Conservation (phyloP, 495 filamentous ascomycete genomes). For the Aspergillus incahuasiensis region DNA sequence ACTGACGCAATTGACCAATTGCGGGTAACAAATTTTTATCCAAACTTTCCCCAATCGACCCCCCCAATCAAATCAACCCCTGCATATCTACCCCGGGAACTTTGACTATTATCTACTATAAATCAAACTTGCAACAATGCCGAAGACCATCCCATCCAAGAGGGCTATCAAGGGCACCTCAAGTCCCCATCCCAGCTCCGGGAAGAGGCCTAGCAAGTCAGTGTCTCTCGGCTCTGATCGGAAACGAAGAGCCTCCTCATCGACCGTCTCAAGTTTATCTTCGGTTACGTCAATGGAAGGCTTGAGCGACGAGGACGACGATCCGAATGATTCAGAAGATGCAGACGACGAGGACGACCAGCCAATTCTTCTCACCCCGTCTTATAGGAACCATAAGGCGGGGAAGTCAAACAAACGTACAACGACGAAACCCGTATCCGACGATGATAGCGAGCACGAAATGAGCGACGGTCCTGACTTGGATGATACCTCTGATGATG, state of each 20-base stretch:
- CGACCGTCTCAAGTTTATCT: constrained; percentile 42
- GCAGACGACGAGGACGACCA: constrained; percentile 50
- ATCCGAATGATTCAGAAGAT: constrained; percentile 41
- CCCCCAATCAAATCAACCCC: no score
- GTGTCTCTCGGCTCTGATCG: constrained; percentile 25
- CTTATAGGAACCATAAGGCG: constrained; percentile 45
- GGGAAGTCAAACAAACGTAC: constrained; percentile 32
- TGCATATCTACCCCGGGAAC: not conserved
- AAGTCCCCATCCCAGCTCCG: constrained; percentile 13
- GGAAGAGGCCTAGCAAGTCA: constrained; percentile 26
- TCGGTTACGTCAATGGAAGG: constrained; percentile 38
- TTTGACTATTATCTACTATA: not conserved
- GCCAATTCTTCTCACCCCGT: constrained; percentile 48
- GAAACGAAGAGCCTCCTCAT: constrained; percentile 37
- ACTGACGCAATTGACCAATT: constrained; percentile 22
- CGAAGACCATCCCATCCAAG: constrained; percentile 28
- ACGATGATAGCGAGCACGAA: constrained; percentile 56
- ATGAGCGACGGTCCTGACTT: constrained; percentile 33
- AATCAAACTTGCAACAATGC: constrained; percentile 23
- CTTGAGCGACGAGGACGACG: constrained; percentile 37
- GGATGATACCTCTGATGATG: constrained; percentile 53
- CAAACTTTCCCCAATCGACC: no score
- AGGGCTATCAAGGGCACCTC: constrained; percentile 27
- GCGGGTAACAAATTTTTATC: constrained; percentile 26
- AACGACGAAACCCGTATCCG: constrained; percentile 48